These are phyloP conservation scores for Leccinum olivaceopallidum DNA, from an alignment of 768 basidiomycete genomes.

Conservation along the genomic window DNA sequence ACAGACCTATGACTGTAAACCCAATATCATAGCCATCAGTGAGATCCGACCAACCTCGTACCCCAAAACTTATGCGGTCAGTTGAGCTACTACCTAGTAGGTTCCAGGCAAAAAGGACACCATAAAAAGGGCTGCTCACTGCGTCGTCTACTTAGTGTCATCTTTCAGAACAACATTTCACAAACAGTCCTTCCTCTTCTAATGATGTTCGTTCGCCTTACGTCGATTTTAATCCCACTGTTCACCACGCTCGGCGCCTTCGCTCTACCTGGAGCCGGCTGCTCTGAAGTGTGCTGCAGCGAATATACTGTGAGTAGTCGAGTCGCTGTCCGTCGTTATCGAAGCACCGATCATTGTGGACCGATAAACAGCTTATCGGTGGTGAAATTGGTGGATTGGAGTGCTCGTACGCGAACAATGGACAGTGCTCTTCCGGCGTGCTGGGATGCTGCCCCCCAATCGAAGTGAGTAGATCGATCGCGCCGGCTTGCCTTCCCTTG, in stretches of 20 bases:
- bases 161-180: background rate
- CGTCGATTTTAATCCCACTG: background rate
- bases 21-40: too few relatives aligned
- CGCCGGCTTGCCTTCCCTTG: background rate
- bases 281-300: background rate
- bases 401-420: background rate
- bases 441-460: background rate
- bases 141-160: too few relatives aligned
- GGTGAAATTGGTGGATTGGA: background rate
- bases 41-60: too few relatives aligned
- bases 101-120: background rate
- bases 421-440: background rate
- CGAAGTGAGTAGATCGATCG: background rate
- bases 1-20: background rate
- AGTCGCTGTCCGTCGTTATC: background rate
- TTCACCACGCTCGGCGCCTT: background rate
- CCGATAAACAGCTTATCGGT: background rate
- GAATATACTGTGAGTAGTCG: background rate
- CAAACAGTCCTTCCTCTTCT: background rate
- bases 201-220: background rate
- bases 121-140: background rate
- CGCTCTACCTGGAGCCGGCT: too few relatives aligned
- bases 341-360: background rate
- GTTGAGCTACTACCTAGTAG: too few relatives aligned
- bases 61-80: too few relatives aligned